These are phyloP conservation scores for Malus orientalis DNA, from an alignment of 306 rosid species.

Conservation along the genomic window DNA sequence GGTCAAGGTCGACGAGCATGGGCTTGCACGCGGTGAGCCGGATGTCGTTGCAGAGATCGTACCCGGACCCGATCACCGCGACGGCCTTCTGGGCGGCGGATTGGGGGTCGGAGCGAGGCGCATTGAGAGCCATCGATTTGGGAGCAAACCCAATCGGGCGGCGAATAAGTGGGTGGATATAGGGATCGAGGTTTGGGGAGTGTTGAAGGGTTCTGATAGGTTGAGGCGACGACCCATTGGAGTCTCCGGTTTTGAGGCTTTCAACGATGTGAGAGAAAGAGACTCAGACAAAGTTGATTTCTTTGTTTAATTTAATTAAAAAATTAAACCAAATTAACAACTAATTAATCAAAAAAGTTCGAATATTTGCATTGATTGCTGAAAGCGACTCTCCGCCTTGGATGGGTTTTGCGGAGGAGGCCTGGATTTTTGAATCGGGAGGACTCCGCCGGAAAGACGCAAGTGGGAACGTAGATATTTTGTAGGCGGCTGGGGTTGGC, in stretches of 20 bases:
- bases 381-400: background rate
- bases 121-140: conserved; percentile 23
- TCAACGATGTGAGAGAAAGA: background rate
- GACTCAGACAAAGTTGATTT: background rate
- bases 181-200: background rate
- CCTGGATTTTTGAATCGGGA: background rate
- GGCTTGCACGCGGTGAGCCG: conserved; percentile 44
- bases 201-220: background rate
- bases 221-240: background rate
- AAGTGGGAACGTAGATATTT: background rate
- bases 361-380: background rate
- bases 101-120: conserved; percentile 37
- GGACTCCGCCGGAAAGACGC: background rate
- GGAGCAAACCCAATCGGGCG: background rate
- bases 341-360: background rate
- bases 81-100: conserved; percentile 71
- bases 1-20: conserved; percentile 43
- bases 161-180: background rate
- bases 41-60: conserved; percentile 53
- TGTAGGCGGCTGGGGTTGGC: background rate
- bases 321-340: background rate
- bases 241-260: background rate
- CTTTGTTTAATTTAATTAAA: background rate
- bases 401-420: background rate
- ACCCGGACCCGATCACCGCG: conserved; percentile 62